Evolutionary conservation across 2,329 filamentous ascomycete genomes (phyloP), one percentile per base, ranked within the genome.

Genomic region (Chaetomium sp.): DNA sequence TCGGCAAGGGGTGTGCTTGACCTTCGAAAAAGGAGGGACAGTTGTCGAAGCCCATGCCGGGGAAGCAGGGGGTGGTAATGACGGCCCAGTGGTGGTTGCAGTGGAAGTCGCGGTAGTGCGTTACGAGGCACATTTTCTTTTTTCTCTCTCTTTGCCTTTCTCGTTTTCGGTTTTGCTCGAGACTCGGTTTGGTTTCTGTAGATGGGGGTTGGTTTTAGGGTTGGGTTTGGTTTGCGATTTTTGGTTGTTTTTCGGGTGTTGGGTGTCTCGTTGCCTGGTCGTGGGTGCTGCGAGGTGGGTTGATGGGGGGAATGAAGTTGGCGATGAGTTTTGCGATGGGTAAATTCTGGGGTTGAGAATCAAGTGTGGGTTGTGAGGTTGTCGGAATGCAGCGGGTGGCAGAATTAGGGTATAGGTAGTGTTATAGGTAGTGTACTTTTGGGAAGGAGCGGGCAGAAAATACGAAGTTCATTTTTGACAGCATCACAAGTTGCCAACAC

Each of bases 81-180:
- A 73, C 65, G 43, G 77, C 71, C 79, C 79, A 83, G 61, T 71
- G 73, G 70, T 81, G 79, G 9, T 70, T 69, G 72, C 79, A 82
- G 56, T 61, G 62, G 49, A 72, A 74, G 66, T 79, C 75, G 56
- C 71, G 69, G 67, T 74, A 79, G 66, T 76, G 75, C 33, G 69
- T 73, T n/a, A 75, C 71, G 14, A 63, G 61, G 65, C 79, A 81
- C 79, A 81, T 81, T 47, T 36, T 50, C 4, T 14, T 27, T 42
- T 14, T n/a, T 41, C 8, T 44, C 4, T 14, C 6, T 27, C n/a
- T n/a, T n/a, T n/a, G n/a, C n/a, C n/a, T n/a, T n/a, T n/a, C n/a
- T n/a, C n/a, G n/a, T n/a, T n/a, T n/a, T n/a, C n/a, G n/a, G 37
- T 9, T 40, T 42, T 42, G 11, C 14, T 4, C 3, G 11, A 42